Evolutionary conservation across 192 early-diverging fungal genomes (phyloP).

Genomic region (Entrophospora sp.): DNA sequence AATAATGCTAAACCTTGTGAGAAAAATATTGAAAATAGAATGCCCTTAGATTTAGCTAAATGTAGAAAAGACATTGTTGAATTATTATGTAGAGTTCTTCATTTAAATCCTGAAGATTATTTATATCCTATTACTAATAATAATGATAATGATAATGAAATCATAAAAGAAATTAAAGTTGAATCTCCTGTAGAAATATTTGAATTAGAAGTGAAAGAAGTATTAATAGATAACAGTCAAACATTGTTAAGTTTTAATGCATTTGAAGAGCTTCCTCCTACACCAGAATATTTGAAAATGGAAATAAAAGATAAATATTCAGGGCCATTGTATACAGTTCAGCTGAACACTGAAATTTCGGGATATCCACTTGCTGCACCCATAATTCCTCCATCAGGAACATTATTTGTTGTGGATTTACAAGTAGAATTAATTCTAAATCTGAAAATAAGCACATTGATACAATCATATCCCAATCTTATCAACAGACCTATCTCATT

Average conservation of each 20-base stretch:
- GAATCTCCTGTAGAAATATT: too few relatives aligned
- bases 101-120: neutral
- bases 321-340: neutral
- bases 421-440: neutral
- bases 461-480: neutral
- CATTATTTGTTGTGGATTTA: neutral
- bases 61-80: neutral
- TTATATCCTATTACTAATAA: neutral
- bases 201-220: too few relatives aligned
- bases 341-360: neutral
- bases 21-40: conserved; percentile 13
- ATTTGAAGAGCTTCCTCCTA: too few relatives aligned
- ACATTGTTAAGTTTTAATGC: too few relatives aligned
- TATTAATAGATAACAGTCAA: too few relatives aligned
- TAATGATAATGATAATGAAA: conserved; percentile 14
- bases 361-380: neutral
- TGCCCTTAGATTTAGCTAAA: conserved; percentile 1
- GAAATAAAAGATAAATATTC: neutral
- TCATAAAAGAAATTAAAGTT: neutral
- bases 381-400: neutral
- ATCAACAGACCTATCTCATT: neutral
- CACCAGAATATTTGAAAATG: neutral
- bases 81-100: neutral
- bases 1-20: conserved; percentile 28
- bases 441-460: neutral